Percentiles rank a stretch among this genome's conserved stretches.
Evolutionary conservation across 495 filamentous ascomycete species (phyloP).

Genomic region (Cairneyella variabilis): DNA sequence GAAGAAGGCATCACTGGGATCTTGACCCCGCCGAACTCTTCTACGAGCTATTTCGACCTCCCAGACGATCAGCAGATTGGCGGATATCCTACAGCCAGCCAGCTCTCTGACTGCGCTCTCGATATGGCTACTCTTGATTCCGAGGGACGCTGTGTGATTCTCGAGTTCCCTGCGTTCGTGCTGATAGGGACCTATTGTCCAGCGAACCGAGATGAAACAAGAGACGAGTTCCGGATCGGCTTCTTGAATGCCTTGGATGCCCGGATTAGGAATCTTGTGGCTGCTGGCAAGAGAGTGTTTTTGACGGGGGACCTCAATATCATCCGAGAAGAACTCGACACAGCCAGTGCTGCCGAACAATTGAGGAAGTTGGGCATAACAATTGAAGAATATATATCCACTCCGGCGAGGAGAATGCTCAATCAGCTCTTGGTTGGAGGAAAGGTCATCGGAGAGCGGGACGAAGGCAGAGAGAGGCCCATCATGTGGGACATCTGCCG

Average conservation of each 20-base stretch:
- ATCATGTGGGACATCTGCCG: conserved; percentile 85
- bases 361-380: conserved; percentile 66
- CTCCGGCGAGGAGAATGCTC: conserved; percentile 73
- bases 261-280: conserved; percentile 78
- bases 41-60: conserved; percentile 70
- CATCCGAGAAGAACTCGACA: conserved; percentile 67
- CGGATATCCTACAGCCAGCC: conserved; percentile 73
- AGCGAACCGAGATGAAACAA: conserved; percentile 78
- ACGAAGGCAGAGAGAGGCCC: conserved; percentile 67
- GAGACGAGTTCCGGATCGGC: conserved; percentile 75
- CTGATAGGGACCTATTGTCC: conserved; percentile 88
- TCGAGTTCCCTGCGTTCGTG: conserved; percentile 95
- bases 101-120: conserved; percentile 55
- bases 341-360: conserved; percentile 62
- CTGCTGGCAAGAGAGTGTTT: conserved; percentile 75
- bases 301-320: conserved; percentile 92
- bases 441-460: conserved; percentile 63
- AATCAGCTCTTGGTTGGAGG: conserved; percentile 79
- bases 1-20: conserved; percentile 91
- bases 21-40: conserved; percentile 71
- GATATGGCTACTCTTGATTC: conserved; percentile 77
- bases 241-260: conserved; percentile 79
- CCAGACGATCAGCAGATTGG: conserved; percentile 79
- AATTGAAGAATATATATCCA: conserved; percentile 66
- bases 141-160: conserved; percentile 86